Evolutionary conservation across 306 rosid species (phyloP).

Genomic region (Cucumis sativus): Cucumber_9930_V3 NC_026660.2:28393501-28394000

Average conservation of each 20-base stretch:
- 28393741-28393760: neutral
- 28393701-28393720: neutral
- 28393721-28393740: neutral
- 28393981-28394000: slow-evolving; percentile 72
- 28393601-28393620: neutral
- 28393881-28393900: slow-evolving; percentile 39
- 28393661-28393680: neutral
- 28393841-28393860: neutral
- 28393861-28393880: neutral
- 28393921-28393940: slow-evolving; percentile 63
- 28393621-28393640: neutral
- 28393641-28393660: neutral
- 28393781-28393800: neutral
- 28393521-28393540: neutral
- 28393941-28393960: slow-evolving; percentile 77
- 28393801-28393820: neutral
- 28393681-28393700: neutral
- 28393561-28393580: neutral
- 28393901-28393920: slow-evolving; percentile 62
- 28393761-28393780: neutral
- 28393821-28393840: neutral
- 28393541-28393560: neutral
- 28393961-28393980: slow-evolving; percentile 68
- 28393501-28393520: neutral
- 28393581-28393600: neutral